Evolutionary conservation across 1,139 yeast genomes (phyloP).

Genomic region (Saccharomycopsis hybrid): DNA sequence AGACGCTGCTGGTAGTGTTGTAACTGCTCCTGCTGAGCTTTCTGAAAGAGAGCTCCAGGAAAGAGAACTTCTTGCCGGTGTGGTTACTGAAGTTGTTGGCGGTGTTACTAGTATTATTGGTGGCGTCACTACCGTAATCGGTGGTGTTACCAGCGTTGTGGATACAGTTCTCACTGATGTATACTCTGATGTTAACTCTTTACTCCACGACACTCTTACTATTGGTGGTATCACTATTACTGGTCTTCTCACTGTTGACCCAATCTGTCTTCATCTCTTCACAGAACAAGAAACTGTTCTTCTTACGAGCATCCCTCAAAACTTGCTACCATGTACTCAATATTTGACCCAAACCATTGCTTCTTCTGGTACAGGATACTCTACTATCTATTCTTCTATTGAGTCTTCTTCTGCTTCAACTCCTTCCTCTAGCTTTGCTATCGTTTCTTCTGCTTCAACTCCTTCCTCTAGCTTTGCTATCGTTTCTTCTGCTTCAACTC

Average conservation of each 20-base stretch:
- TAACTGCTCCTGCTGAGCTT: neutral
- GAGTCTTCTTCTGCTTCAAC: neutral
- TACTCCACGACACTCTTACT: conserved; percentile 8
- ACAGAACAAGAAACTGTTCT: conserved; percentile 9
- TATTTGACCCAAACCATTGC: neutral
- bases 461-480: neutral
- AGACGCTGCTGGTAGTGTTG: conserved; percentile 7
- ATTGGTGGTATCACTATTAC: conserved; percentile 2
- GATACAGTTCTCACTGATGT: conserved; percentile 5
- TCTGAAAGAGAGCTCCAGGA: conserved; percentile 2
- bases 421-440: neutral
- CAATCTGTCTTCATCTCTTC: conserved; percentile 7
- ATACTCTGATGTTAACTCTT: neutral
- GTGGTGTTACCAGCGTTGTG: conserved; percentile 1
- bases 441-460: conserved; percentile 1
- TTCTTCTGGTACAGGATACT: no score
- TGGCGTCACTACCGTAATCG: conserved; percentile 4
- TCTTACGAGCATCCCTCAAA: conserved; percentile 8
- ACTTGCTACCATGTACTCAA: conserved; percentile 6
- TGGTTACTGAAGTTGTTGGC: neutral
- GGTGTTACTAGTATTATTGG: conserved; percentile 7
- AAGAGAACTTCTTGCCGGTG: neutral
- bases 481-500: neutral
- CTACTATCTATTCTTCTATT: no score
- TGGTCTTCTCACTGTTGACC: conserved; percentile 8